These are phyloP conservation scores for Coemansia sp. DNA, from an alignment of 192 early-diverging fungal species.

Conservation along the genomic window DNA sequence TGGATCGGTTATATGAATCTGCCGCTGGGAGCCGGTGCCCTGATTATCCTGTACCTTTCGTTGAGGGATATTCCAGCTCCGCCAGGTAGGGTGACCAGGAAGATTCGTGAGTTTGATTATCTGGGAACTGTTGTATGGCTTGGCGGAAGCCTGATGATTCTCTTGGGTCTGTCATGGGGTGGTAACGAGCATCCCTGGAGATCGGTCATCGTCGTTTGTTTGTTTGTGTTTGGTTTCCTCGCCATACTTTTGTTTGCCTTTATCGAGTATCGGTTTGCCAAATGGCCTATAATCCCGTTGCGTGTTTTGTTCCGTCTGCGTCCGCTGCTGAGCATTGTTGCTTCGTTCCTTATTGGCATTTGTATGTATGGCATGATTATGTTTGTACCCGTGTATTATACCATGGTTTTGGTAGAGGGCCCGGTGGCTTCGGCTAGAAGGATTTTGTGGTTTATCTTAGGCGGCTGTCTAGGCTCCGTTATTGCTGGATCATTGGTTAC, in stretches of 20 bases:
- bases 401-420: constrained; percentile 28
- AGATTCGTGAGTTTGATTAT: constrained; percentile 61
- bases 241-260: constrained; percentile 50
- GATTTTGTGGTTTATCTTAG: constrained; percentile 42
- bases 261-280: constrained; percentile 60
- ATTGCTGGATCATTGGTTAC: constrained; percentile 30
- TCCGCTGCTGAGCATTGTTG: constrained; percentile 26
- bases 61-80: constrained; percentile 60
- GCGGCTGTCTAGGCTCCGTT: constrained; percentile 26
- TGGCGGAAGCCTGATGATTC: constrained; percentile 54
- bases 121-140: constrained; percentile 56
- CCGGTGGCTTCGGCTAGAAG: constrained; percentile 24
- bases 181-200: constrained; percentile 62
- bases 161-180: constrained; percentile 60
- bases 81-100: constrained; percentile 21
- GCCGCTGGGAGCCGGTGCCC: constrained; percentile 60
- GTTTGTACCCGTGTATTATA: constrained; percentile 55
- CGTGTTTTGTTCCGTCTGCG: constrained; percentile 32
- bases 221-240: constrained; percentile 50
- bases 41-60: constrained; percentile 57
- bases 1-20: constrained; percentile 83
- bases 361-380: constrained; percentile 54
- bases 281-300: constrained; percentile 67
- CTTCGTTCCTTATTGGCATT: constrained; percentile 45
- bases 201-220: constrained; percentile 48